A percentile compares a stretch with the other conserved stretches of the same genome.
phyloP scores from a whole-genome alignment of 2,329 filamentous ascomycete genomes.

The Myotisia sp. region DNA sequence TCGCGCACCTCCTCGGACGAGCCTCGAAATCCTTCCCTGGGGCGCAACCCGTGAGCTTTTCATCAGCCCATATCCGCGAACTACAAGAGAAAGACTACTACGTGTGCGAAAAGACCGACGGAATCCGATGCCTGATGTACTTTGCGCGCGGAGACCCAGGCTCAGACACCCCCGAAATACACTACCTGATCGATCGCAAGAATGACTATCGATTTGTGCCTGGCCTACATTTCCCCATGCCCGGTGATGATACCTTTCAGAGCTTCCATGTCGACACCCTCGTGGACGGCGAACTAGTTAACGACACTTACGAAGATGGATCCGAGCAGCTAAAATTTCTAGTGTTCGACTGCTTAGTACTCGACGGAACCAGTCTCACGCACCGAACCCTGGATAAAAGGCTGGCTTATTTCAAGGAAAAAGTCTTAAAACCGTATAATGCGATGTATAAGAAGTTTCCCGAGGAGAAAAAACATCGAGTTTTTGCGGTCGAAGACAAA shows the following conservation, averaged over 20 bases:
- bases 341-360: constrained; percentile 81
- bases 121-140: constrained; percentile 89
- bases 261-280: constrained; percentile 68
- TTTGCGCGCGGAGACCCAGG: constrained; percentile 44
- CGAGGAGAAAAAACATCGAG: constrained; percentile 53
- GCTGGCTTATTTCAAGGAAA: constrained; percentile 68
- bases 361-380: constrained; percentile 64
- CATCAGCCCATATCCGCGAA: constrained; percentile 66
- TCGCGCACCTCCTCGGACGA: constrained; percentile 61
- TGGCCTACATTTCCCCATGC: constrained; percentile 66
- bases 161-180: constrained; percentile 52
- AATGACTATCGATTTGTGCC: constrained; percentile 90
- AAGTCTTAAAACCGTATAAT: constrained; percentile 66
- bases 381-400: constrained; percentile 74
- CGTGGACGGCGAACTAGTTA: constrained; percentile 84
- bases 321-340: constrained; percentile 62
- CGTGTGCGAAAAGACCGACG: constrained; percentile 96
- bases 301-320: constrained; percentile 60
- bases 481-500: constrained; percentile 77
- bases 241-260: constrained; percentile 42
- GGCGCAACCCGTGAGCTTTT: constrained; percentile 89
- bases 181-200: constrained; percentile 92
- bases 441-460: constrained; percentile 59
- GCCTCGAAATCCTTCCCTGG: constrained; percentile 56
- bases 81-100: constrained; percentile 79